Conservation (phyloP, 2,329 filamentous ascomycete species). For the Alternaria arbusti region DNA sequence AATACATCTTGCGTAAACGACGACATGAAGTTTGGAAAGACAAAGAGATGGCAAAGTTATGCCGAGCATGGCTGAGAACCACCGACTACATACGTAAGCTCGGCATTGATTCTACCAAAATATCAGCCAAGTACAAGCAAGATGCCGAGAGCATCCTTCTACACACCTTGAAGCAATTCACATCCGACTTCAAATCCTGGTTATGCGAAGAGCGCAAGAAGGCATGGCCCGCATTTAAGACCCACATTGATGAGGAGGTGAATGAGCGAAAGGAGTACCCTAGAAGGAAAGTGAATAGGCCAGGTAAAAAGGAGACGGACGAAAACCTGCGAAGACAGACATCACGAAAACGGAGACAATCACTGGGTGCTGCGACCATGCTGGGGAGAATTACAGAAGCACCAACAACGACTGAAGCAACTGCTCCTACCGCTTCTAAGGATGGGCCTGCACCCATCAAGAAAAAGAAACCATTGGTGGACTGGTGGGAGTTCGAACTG, state of each 20-base stretch:
- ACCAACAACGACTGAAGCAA: not conserved
- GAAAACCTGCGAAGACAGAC: not conserved
- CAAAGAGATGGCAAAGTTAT: not conserved
- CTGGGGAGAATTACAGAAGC: not conserved
- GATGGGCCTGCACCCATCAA: not conserved
- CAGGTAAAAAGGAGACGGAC: not conserved
- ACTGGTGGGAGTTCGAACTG: not conserved
- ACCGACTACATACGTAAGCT: not conserved
- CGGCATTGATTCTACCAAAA: not conserved
- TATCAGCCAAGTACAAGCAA: not conserved
- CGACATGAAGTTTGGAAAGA: not conserved
- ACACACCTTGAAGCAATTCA: not conserved
- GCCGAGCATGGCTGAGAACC: not conserved
- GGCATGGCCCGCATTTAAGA: not conserved
- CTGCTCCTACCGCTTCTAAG: no score
- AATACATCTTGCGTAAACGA: not conserved
- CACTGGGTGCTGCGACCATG: not conserved
- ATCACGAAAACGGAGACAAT: not conserved
- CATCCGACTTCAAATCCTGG: not conserved
- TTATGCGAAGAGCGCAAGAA: not conserved
- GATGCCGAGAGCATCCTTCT: fast-evolving
- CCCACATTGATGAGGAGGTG: not conserved
- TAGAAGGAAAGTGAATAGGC: not conserved
- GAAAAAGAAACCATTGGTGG: not conserved
- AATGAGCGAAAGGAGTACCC: not conserved